Evolutionary conservation across 1,284 basidiomycete genomes (phyloP), one percentile per base, ranked within the genome.

Genomic region (Ganoderma lingzhi): DNA sequence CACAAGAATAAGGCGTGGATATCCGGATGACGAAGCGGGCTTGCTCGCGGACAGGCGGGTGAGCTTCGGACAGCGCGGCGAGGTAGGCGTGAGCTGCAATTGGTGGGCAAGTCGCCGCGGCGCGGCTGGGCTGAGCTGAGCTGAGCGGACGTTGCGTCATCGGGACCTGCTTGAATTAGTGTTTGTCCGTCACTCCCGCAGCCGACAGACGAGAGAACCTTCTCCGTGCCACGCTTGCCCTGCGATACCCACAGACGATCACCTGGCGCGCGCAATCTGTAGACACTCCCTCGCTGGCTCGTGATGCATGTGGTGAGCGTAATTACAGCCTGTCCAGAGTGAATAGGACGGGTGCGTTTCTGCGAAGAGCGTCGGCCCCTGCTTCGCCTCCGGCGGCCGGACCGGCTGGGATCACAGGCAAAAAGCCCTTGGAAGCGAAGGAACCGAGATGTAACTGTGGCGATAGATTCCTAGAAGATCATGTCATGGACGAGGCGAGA

Each of bases 381-480:
- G 28, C 32, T 32, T 63, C 32, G 62, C 45, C 45, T 63, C 62
- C 62, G 62, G 45, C 35, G 44, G 45, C 62, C 62, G 62, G 62
- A 51, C 45, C 30, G 45, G 51, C 19, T 19, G 51, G 63, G 56
- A 60, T 65, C 55, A 60, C 42, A 59, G 55, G 64, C 39, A 37
- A 39, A 12, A 14, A 9, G 2, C 12, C 17, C 1, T 10, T 30
- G 23, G 48, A 42, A 28, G 39, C 23, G 6, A 48, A 37, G 41
- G 45, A 65, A 35, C 58, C 64, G 58, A 65, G n/a, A 28, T 41
- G 64, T 51, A 59, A 56, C 44, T 32, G 44, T 59, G 56, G 44
- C 55, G 55, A 65, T 65, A n/a, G 53, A 55, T 44, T 32, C 19
- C 32, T 32, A 39, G 56, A n/a, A 59, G 35, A 59, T 59, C 32